phyloP scores from a whole-genome alignment of 1,284 basidiomycete species.

The Rhodotorula sp. region DNA sequence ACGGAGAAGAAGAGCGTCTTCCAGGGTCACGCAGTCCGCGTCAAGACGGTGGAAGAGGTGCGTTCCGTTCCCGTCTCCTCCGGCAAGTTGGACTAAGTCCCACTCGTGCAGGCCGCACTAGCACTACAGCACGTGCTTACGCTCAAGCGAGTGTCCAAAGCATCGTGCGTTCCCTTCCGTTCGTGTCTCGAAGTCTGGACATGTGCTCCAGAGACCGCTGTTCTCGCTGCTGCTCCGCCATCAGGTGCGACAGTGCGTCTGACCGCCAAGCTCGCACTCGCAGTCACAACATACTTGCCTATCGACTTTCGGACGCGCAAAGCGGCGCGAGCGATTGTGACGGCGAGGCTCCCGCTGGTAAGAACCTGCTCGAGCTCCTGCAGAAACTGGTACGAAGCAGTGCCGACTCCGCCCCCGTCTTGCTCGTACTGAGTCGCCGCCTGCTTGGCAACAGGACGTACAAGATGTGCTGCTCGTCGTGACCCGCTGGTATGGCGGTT shows the following conservation, averaged over 20 bases:
- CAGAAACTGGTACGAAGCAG: not conserved
- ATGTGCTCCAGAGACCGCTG: too few relatives aligned
- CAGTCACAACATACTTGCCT: constrained; percentile 28
- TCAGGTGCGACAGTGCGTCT: not conserved
- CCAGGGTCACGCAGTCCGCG: not conserved
- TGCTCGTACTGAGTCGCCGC: too few relatives aligned
- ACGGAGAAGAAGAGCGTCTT: constrained; percentile 7
- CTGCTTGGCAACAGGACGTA: not conserved
- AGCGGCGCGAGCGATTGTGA: constrained; percentile 71
- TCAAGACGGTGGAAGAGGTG: constrained; percentile 1
- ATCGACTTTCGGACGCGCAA: not conserved
- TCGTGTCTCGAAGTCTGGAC: too few relatives aligned
- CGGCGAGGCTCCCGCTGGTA: constrained; percentile 74
- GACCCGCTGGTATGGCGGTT: constrained; percentile 50
- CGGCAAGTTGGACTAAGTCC: not conserved
- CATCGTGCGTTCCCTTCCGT: not conserved
- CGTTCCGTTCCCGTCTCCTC: not conserved
- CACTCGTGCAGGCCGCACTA: not conserved
- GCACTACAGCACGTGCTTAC: constrained; percentile 11
- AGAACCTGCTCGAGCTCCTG: constrained; percentile 75
- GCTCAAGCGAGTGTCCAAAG: not conserved
- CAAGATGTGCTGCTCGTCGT: constrained; percentile 78
- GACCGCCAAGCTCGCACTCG: not conserved
- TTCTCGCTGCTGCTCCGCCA: too few relatives aligned
- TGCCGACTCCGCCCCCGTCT: not conserved